phyloP scores from a whole-genome alignment of 2,329 filamentous ascomycete genomes.

The Drechmeria coniospora region DNA sequence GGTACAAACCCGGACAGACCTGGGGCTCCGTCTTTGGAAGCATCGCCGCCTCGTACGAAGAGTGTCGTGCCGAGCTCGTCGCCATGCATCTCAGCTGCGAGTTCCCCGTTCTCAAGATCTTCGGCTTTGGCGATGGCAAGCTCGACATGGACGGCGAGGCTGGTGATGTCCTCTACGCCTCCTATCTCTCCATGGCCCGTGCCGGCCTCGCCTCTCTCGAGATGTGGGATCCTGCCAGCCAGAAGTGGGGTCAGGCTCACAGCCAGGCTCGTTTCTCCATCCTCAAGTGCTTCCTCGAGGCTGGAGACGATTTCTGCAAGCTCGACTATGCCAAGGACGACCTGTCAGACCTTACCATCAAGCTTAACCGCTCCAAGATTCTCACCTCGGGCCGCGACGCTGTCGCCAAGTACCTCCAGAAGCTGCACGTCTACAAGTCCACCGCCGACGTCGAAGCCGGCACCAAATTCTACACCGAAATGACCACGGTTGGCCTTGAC shows the following conservation, averaged over 20 bases:
- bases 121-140: constrained; percentile 72
- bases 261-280: constrained; percentile 88
- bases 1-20: constrained; percentile 90
- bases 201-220: constrained; percentile 81
- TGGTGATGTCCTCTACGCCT: constrained; percentile 73
- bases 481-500: constrained; percentile 65
- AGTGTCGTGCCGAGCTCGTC: constrained; percentile 86
- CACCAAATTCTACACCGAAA: constrained; percentile 65
- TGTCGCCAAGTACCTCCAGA: constrained; percentile 76
- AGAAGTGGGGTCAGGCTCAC: constrained; percentile 87
- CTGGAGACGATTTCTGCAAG: constrained; percentile 74
- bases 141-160: constrained; percentile 59
- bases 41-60: constrained; percentile 79
- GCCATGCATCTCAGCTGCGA: constrained; percentile 86
- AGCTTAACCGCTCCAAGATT: constrained; percentile 75
- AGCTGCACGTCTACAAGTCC: constrained; percentile 82
- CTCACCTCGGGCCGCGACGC: constrained; percentile 69
- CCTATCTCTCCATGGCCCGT: constrained; percentile 86
- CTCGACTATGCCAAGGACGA: constrained; percentile 60
- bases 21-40: constrained; percentile 88
- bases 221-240: constrained; percentile 82
- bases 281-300: constrained; percentile 68
- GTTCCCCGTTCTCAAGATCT: constrained; percentile 76
- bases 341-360: constrained; percentile 67
- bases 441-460: constrained; percentile 71